Evolutionary conservation across 192 early-diverging fungal genomes (phyloP).

Genomic region (Entrophospora sp.): DNA sequence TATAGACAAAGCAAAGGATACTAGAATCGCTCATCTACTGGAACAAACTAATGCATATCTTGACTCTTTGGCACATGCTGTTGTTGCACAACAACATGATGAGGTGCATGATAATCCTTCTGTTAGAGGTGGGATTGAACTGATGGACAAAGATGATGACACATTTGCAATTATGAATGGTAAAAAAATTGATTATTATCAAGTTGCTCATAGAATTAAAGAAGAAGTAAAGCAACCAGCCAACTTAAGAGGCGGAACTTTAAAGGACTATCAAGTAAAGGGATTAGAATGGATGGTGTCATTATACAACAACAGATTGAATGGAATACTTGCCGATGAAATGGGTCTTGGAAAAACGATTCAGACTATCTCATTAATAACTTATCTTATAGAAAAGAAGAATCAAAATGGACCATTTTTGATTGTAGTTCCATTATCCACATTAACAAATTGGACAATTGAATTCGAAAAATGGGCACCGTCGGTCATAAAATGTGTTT

Average conservation of each 20-base stretch:
- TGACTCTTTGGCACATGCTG: slow-evolving; percentile 72
- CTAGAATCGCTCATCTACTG: slow-evolving; percentile 85
- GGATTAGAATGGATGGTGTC: slow-evolving; percentile 99
- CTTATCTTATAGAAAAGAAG: slow-evolving; percentile 92
- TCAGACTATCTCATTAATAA: slow-evolving; percentile 94
- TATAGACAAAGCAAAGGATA: slow-evolving; percentile 93
- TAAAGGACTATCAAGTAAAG: slow-evolving; percentile 97
- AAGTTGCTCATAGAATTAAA: slow-evolving; percentile 75
- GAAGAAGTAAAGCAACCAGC: slow-evolving; percentile 74
- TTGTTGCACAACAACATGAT: slow-evolving; percentile 71
- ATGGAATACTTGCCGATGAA: slow-evolving; percentile 96
- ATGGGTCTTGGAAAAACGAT: slow-evolving; percentile 89
- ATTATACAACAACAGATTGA: slow-evolving; percentile 95
- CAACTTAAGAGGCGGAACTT: slow-evolving; percentile 78
- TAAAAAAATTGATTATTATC: slow-evolving; percentile 71
- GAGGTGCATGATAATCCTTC: slow-evolving; percentile 31
- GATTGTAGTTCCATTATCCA: slow-evolving; percentile 93
- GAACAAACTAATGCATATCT: slow-evolving; percentile 85
- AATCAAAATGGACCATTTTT: slow-evolving; percentile 92
- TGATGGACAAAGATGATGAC: slow-evolving; percentile 41
- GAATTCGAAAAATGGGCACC: slow-evolving; percentile 99
- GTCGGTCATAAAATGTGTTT: slow-evolving; percentile 75
- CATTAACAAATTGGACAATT: slow-evolving; percentile 91
- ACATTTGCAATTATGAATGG: slow-evolving; percentile 28
- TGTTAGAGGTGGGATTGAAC: slow-evolving; percentile 38